Percentiles rank a stretch among this genome's conserved stretches.
Conservation (phyloP, 2,329 filamentous ascomycete genomes). For the Graphiopsis chlorocephala region DNA sequence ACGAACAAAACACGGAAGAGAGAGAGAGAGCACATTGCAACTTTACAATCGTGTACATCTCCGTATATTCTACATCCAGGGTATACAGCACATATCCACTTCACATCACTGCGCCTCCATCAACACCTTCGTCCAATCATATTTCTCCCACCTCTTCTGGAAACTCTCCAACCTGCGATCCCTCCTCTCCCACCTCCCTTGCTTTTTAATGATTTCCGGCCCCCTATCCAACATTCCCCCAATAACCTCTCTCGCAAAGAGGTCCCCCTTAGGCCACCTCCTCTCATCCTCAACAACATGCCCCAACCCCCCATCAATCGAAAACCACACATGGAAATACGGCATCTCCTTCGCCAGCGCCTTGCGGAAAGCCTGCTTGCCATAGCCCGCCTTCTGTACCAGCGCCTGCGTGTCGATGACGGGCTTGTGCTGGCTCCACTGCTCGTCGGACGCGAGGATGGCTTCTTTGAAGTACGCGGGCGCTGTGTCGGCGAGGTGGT, state of each 20-base stretch:
- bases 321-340: conserved; percentile 97
- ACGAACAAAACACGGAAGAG: background rate
- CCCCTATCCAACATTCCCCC: conserved; percentile 87
- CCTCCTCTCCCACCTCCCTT: conserved; percentile 76
- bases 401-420: conserved; percentile 79
- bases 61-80: background rate
- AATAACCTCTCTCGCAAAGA: conserved; percentile 88
- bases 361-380: conserved; percentile 76
- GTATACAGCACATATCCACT: background rate
- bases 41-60: background rate
- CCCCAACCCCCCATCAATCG: conserved; percentile 83
- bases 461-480: conserved; percentile 96
- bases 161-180: conserved; percentile 72
- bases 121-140: conserved; percentile 77
- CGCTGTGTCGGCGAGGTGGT: conserved; percentile 83
- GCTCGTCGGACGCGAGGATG: conserved; percentile 80
- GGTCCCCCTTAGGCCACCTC: conserved; percentile 83
- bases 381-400: conserved; percentile 62
- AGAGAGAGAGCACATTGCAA: background rate
- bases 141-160: conserved; percentile 82
- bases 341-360: conserved; percentile 92
- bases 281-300: conserved; percentile 86
- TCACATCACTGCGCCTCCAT: conserved; percentile 41
- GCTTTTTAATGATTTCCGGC: conserved; percentile 80
- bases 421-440: conserved; percentile 95